Evolutionary conservation across 768 basidiomycete genomes (phyloP), one percentile per base, ranked within the genome.

Genomic region (Rhizopogon sp.): DNA sequence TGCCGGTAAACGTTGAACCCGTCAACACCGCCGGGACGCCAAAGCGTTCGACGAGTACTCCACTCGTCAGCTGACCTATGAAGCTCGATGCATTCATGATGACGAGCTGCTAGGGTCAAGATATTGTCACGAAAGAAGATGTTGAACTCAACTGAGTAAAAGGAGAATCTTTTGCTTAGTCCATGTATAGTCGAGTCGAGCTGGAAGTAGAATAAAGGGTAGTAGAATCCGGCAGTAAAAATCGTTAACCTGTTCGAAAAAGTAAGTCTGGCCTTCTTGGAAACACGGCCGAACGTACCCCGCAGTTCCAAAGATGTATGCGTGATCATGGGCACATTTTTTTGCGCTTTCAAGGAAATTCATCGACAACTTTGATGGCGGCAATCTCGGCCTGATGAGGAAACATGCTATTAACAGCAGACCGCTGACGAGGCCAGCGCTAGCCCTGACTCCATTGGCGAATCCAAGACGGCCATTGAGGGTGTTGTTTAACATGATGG

Each of bases 201-300:
- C 58, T 86, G 84, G 22, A 86, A 66, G 61, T 82, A 85, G 67
- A 83, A 85, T 28, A 82, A 68, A 1, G 83, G 81, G 54, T 78
- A 80, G 60, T 77, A 84, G 39, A 82, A 65, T 1, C 76, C 79
- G 4, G 72, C 57, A 20, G 76, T 62, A 22, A 71, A 72, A 33
- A 75, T 55, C 10, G 62, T 25, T 40, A 69, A 57, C 3, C 68
- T 71, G 16, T 16, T n/a, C 3, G 37, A 25, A 16, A 28, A 46
- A 9, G 39, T 40, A 22, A 14, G 14, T 33, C 3, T 8, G 8
- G 35, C 16, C 16, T 1, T 35, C 22, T 52, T 57, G 41, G 54
- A 37, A 29, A 4, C 9, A 28, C 11, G 29, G 45, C 17, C 2
- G 3, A 28, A 54, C 62, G 43, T 51, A 62, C 66, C 68, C 67